phyloP scores from a whole-genome alignment of 2,329 filamentous ascomycete species.

The Aphanocladium album region DNA sequence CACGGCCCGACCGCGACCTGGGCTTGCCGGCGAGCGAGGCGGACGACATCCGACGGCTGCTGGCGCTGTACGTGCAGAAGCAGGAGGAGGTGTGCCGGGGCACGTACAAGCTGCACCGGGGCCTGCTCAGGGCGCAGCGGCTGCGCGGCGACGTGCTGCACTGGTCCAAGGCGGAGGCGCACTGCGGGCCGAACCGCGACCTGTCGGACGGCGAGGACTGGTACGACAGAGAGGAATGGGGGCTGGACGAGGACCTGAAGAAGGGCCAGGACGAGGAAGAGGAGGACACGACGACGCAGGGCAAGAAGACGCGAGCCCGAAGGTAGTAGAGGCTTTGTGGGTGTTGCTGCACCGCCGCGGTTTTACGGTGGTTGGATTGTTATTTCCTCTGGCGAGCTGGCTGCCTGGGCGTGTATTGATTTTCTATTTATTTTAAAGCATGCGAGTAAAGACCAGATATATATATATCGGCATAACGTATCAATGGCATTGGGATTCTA shows the following conservation, averaged over 20 bases:
- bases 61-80: conserved; percentile 76
- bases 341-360: no score
- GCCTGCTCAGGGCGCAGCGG: conserved; percentile 67
- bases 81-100: conserved; percentile 78
- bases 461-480: not conserved
- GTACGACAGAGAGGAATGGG: conserved; percentile 81
- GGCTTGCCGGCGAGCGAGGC: conserved; percentile 70
- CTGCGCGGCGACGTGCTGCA: conserved; percentile 65
- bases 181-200: conserved; percentile 60
- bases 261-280: conserved; percentile 82
- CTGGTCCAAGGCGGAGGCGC: conserved; percentile 75
- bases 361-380: not conserved
- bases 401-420: not conserved
- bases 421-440: not conserved
- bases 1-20: conserved; percentile 62
- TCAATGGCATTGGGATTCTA: not conserved
- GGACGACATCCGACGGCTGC: conserved; percentile 68
- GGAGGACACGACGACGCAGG: conserved; percentile 56
- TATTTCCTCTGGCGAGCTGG: not conserved
- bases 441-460: not conserved
- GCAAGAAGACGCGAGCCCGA: conserved; percentile 57
- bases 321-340: conserved; percentile 26
- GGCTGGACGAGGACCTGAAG: conserved; percentile 65
- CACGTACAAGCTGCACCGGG: conserved; percentile 61
- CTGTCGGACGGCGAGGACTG: conserved; percentile 88